Conservation (phyloP, 2,329 filamentous ascomycete genomes). For the Diaporthe ampelina region DNA sequence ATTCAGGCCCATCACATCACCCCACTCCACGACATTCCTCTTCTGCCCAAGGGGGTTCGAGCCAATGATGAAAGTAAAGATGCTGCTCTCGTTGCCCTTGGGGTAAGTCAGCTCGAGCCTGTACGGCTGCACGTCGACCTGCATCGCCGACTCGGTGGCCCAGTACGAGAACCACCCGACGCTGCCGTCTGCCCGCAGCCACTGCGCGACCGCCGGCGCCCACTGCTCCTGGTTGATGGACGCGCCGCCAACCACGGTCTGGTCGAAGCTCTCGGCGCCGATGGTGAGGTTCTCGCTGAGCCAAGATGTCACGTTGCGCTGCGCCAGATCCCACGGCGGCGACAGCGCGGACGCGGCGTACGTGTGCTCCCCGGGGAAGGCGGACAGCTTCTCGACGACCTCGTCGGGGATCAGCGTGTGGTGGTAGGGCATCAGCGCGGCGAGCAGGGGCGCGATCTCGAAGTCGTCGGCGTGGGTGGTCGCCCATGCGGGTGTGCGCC, state of each 20-base stretch:
- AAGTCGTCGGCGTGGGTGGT: conserved; percentile 73
- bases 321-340: conserved; percentile 69
- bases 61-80: conserved; percentile 65
- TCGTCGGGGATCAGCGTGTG: conserved; percentile 59
- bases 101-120: conserved; percentile 68
- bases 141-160: conserved; percentile 56
- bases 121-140: conserved; percentile 57
- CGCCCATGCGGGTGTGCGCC: conserved; percentile 53
- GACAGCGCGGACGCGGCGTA: conserved; percentile 68
- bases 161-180: conserved; percentile 45
- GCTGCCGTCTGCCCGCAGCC: conserved; percentile 52
- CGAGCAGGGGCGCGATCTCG: conserved; percentile 69
- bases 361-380: conserved; percentile 66
- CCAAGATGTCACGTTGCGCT: conserved; percentile 72
- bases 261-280: conserved; percentile 70
- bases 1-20: conserved; percentile 62
- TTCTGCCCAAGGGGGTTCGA: conserved; percentile 56
- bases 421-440: conserved; percentile 66
- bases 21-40: conserved; percentile 59
- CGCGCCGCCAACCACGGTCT: conserved; percentile 69
- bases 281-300: conserved; percentile 69
- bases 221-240: conserved; percentile 65
- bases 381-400: conserved; percentile 56
- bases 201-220: conserved; percentile 73
- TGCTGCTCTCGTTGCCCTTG: conserved; percentile 60